Base-by-base conservation (phyloP, 768 basidiomycete genomes). In the Lepiota venenata region DNA sequence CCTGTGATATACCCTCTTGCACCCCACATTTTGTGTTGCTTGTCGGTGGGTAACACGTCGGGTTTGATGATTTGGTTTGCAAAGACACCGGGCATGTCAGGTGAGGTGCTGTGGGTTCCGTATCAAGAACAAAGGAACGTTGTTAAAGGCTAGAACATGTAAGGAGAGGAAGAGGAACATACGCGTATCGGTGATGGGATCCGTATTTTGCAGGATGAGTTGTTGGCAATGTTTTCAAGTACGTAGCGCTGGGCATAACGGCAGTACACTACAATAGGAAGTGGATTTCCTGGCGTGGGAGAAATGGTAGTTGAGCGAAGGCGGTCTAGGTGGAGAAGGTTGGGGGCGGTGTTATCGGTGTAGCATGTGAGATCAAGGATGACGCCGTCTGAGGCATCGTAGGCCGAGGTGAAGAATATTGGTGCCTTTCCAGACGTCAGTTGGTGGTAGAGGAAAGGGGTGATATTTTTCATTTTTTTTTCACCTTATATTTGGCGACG, bases 321-420 rank as follows among this genome's bases (percentile, higher is more conserved):
- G 36, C 38, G 36, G 43, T 46, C 44, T 22, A 53, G 44, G 10
- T 53, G 46, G 44, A 53, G 44, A 6, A 46, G 36, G 27, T 53
- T 27, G 35, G 46, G 52, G 20, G 46, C 27, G 22, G 44, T 11
- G 36, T 53, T 53, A 2, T 43, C 47, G 11, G 20, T 10, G 44
- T 53, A 53, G 43, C 21, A 39, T 46, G 52, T 12, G 21, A 46
- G 43, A 27, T 53, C 52, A 36, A 53, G 21, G 29, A 45, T 53
- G 21, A 53, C 46, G 36, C 15, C n/a, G 9, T 39, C 37, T 12
- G 44, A 45, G 15, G 43, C 39, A 15, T 53, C 52, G 52, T 53
- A 46, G 29, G 44, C 52, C n/a, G n/a, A n/a, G 8, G 44, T 39
- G 36, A 53, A 53, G 27, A 46, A 53, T 8, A 36, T 25, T 1